Conservation (phyloP, 2,329 filamentous ascomycete species). For the Pleomassaria siparia region DNA sequence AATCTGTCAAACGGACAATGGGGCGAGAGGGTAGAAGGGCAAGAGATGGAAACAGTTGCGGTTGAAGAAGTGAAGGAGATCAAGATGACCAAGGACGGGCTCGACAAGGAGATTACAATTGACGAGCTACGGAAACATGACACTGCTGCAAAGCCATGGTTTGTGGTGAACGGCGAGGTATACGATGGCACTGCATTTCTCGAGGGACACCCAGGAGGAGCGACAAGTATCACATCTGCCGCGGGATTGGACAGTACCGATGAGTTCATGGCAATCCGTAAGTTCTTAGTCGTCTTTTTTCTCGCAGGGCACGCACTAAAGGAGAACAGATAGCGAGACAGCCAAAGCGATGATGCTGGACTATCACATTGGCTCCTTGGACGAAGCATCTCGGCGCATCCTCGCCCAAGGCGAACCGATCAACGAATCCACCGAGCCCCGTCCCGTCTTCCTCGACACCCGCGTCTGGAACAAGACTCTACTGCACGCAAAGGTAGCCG, state of each 20-base stretch:
- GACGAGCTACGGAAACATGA: conserved; percentile 72
- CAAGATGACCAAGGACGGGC: conserved; percentile 71
- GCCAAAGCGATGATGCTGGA: conserved; percentile 85
- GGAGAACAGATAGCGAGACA: conserved; percentile 74
- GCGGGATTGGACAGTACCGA: conserved; percentile 83
- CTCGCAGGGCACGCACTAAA: conserved; percentile 22
- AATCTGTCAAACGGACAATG: conserved; percentile 80
- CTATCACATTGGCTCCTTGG: conserved; percentile 81
- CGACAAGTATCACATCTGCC: conserved; percentile 77
- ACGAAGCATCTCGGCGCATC: conserved; percentile 58
- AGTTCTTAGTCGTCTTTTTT: conserved; percentile 37
- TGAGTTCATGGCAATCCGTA: conserved; percentile 90
- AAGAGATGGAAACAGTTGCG: conserved; percentile 44
- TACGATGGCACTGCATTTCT: conserved; percentile 84
- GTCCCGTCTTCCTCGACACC: conserved; percentile 68
- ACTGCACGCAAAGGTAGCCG: conserved; percentile 65
- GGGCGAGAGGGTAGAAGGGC: conserved; percentile 70
- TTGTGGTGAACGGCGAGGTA: conserved; percentile 83
- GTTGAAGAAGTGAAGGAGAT: conserved; percentile 64
- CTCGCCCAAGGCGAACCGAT: conserved; percentile 54
- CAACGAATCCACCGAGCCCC: conserved; percentile 47
- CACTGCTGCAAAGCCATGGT: conserved; percentile 72
- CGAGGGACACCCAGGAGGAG: conserved; percentile 81
- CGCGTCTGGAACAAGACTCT: conserved; percentile 73
- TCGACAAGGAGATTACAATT: conserved; percentile 65